Base-by-base conservation (phyloP, 2,329 filamentous ascomycete species). In the Raffaelea albimanens region DNA sequence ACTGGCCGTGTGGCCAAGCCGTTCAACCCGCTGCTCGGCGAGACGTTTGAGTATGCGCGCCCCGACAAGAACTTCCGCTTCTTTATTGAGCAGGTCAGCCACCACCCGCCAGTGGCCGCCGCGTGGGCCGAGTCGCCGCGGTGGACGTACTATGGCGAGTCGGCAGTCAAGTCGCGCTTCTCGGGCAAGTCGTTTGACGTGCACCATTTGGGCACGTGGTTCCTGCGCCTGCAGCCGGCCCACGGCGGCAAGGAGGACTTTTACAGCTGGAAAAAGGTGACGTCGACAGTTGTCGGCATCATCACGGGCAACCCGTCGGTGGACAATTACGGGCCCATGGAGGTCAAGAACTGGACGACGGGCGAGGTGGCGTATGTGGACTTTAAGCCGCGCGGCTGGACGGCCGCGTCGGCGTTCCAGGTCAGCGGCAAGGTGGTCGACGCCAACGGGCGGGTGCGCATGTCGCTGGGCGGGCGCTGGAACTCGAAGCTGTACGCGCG, bases 231-330 rank as follows among this genome's bases (percentile, higher is more conserved):
- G 23, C 83, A 88, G 1, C 88, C 90, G 1, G 77, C 76, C 1
- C 72, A 79, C 3, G 84, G 82, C 16, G 84, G 82, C 10, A 83
- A 85, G 57, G 82, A 86, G 53, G 93, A 98, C 56, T 71, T 96
- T 2, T 98, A 95, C 66, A 96, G 91, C 0, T 98, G 93, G 93
- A 97, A 96, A 68, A 98, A 98, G 69, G 89, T 96, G 18, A 97
- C 90, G 1, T 93, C 89, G 1, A 94, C 90, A 2, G 93, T 98
- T n/a, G 83, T 97, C 50, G 93, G 93, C 50, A 98, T 98, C 64
- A 96, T 98, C 58, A 97, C 91, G 0, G 93, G 93, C 43, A 95
- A 87, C 57, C 93, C 93, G 0, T 87, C 86, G 0, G 87, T 98
- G n/a, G 93, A 98, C 68, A 96, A 98, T 65, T 97, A 97, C 62